Evolutionary conservation across 352 stramenopile species (phyloP), one percentile per base, ranked within the genome.

Genomic region (Phytophthora pseudosyringae): DNA sequence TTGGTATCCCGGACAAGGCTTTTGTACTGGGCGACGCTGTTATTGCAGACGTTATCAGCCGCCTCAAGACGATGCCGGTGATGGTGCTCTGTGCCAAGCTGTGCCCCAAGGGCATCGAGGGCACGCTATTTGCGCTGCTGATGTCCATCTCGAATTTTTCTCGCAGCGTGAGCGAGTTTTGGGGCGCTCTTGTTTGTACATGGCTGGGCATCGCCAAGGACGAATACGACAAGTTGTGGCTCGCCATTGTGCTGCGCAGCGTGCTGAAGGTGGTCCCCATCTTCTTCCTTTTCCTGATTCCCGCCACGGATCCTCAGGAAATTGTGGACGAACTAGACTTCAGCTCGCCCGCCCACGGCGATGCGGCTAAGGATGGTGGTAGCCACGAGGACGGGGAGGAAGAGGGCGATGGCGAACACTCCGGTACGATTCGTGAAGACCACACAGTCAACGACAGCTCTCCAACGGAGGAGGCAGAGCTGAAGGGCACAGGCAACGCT

Each of bases 141-240:
- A 99, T 99, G 97, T 98, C 89, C 1, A 98, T 99, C 58, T 98
- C 96, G 62, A 99, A 99, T 80, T 95, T 97, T 49, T 97, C 93
- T 25, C 91, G 81, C 40, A 96, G 94, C 33, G 72, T 98, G 18
- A 97, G 94, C 16, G 95, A 94, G 32, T 97, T 99, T 71, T 86
- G 97, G 70, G 94, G 95, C 1, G 94, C 95, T 8, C 63, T 90
- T 9, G 80, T 99, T 25, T 98, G 94, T 54, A 83, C 91, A 12
- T 72, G 75, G 39, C 74, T 98, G 8, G 90, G 89, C 9, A 95
- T 99, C 40, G 85, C 86, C 28, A 95, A 97, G 69, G 86, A 79
- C 64, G 81, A 95, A 67, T 99, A 98, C 78, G 81, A 95, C 39
- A 96, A 97, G 49, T 76, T 98, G 28, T 95, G 77, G 73, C 73